phyloP scores from a whole-genome alignment of 2,329 filamentous ascomycete genomes.

The Lasiodiplodia theobromae region DNA sequence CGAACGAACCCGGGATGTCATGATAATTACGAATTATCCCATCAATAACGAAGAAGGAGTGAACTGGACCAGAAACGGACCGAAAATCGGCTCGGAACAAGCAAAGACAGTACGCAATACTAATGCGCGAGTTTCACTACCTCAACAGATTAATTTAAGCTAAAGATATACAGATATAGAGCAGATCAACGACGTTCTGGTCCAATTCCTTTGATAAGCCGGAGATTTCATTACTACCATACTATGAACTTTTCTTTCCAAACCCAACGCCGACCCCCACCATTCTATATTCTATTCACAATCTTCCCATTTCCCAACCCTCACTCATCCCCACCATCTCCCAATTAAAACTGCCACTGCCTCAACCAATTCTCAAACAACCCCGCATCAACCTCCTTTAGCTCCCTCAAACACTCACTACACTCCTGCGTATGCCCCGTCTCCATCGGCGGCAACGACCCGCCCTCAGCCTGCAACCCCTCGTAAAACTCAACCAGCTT shows the following conservation, averaged over 20 bases:
- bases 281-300: neutral
- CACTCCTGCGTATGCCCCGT: conserved; percentile 5
- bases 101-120: too few species aligned
- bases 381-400: conserved; percentile 23
- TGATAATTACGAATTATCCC: too few species aligned
- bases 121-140: too few species aligned
- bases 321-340: neutral
- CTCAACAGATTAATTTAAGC: too few species aligned
- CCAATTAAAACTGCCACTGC: conserved; percentile 27
- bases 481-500: conserved; percentile 33
- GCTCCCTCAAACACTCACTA: conserved; percentile 13
- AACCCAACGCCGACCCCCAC: neutral
- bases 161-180: too few species aligned
- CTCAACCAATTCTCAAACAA: conserved; percentile 26
- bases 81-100: too few species aligned
- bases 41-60: too few species aligned
- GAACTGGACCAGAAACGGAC: too few species aligned
- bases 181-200: too few species aligned
- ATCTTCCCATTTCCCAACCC: neutral
- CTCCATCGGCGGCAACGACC: conserved; percentile 21
- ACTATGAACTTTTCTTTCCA: neutral
- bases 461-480: conserved; percentile 21
- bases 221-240: neutral
- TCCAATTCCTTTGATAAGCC: too few species aligned
- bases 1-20: too few species aligned